Percentiles rank a stretch among this genome's conserved stretches.
Conservation (phyloP, 306 rosid species). For the Trifolium pratense region DNA sequence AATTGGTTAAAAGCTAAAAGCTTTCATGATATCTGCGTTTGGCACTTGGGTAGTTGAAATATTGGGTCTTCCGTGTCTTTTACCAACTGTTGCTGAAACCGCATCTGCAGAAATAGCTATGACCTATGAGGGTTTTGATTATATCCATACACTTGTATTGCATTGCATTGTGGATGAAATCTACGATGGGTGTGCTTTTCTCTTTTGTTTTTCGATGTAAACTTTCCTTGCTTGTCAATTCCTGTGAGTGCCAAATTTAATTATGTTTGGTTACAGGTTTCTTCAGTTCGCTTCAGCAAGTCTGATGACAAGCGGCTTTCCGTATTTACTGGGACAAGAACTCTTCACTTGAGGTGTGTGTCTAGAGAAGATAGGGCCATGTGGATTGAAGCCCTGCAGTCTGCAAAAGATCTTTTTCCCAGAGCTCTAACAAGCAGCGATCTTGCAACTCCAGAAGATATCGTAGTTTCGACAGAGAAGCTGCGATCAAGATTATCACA, state of each 20-base stretch:
- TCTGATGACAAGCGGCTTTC: constrained; percentile 96
- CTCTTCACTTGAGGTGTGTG: constrained; percentile 85
- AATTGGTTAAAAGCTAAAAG: constrained; percentile 2
- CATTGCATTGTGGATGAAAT: constrained; percentile 25
- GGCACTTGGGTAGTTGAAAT: constrained; percentile 4
- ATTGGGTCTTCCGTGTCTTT: constrained; percentile 26
- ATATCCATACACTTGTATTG: constrained; percentile 11
- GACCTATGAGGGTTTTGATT: constrained; percentile 15
- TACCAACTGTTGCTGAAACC: constrained; percentile 34
- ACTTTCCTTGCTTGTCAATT: constrained; percentile 28
- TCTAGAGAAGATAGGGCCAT: constrained; percentile 84
- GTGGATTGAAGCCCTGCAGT: constrained; percentile 89
- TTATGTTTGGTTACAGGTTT: constrained; percentile 71
- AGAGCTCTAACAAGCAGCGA: constrained; percentile 73
- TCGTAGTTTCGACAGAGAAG: constrained; percentile 90
- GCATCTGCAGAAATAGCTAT: constrained; percentile 8
- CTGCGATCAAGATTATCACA: constrained; percentile 71
- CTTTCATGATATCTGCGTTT: constrained; percentile 11
- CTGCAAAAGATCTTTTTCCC: constrained; percentile 94
- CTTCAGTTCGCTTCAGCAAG: constrained; percentile 95
- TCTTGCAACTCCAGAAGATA: constrained; percentile 74
- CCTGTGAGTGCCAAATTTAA: constrained; percentile 41
- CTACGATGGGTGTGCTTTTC: constrained; percentile 13
- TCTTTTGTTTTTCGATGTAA: constrained; percentile 15
- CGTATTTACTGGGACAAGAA: constrained; percentile 92